These are phyloP conservation scores for Penicillium verhagenii DNA, from an alignment of 495 filamentous ascomycete genomes.

Conservation along the genomic window DNA sequence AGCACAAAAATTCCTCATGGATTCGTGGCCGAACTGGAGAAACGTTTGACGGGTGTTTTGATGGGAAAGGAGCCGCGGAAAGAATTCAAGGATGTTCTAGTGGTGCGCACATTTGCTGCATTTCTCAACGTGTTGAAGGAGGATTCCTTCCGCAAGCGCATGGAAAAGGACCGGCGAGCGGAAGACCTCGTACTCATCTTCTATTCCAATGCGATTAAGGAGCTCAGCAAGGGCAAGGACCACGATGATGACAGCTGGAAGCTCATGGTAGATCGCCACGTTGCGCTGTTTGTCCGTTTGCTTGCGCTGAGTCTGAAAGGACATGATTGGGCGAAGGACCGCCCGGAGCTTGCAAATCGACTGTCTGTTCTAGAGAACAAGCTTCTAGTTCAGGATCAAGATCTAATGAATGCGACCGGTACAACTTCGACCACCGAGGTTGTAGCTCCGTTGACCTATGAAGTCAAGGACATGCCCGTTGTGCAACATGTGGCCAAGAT, in stretches of 20 bases:
- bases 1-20: constrained; percentile 78
- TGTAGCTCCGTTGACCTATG: constrained; percentile 76
- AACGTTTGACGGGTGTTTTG: constrained; percentile 63
- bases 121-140: constrained; percentile 77
- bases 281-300: constrained; percentile 91
- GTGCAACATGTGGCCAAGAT: constrained; percentile 82
- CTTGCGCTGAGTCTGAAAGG: constrained; percentile 76
- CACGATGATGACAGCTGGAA: constrained; percentile 90
- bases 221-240: constrained; percentile 74
- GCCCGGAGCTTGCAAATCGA: constrained; percentile 75
- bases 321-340: constrained; percentile 75
- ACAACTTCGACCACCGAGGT: constrained; percentile 67
- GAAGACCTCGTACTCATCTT: constrained; percentile 88
- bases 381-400: constrained; percentile 91
- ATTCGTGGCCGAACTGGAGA: constrained; percentile 68
- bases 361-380: constrained; percentile 86
- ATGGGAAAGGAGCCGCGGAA: constrained; percentile 69
- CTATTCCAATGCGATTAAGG: constrained; percentile 89
- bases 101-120: constrained; percentile 77
- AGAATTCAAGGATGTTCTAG: constrained; percentile 74
- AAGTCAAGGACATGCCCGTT: constrained; percentile 95
- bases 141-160: constrained; percentile 66
- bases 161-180: constrained; percentile 91
- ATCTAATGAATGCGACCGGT: constrained; percentile 61
- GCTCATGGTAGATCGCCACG: constrained; percentile 86